phyloP scores from a whole-genome alignment of 345 rosid genomes.

The Punica granatum region DNA sequence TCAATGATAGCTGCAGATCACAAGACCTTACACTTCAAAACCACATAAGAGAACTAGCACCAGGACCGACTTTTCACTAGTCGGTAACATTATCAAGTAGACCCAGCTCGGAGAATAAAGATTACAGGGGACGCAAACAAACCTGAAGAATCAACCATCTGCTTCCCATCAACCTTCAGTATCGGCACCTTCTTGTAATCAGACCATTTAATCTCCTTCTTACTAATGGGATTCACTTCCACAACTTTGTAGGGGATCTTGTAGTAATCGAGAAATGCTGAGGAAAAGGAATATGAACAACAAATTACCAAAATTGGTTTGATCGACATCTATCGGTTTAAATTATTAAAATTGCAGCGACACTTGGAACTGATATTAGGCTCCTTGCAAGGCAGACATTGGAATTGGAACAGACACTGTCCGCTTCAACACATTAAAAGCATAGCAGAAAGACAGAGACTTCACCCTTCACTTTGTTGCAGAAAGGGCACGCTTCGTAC shows the following conservation, averaged over 20 bases:
- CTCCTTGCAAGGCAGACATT: background rate
- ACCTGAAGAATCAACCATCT: slow-evolving; percentile 95
- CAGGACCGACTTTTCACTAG: background rate
- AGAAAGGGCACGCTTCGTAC: slow-evolving; percentile 95
- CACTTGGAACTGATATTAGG: background rate
- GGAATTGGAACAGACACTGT: background rate
- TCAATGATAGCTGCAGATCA: slow-evolving; percentile 56
- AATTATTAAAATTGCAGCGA: background rate
- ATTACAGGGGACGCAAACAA: slow-evolving; percentile 1
- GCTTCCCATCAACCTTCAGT: slow-evolving; percentile 69
- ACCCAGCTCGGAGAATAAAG: background rate
- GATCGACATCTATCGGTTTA: too few relatives aligned
- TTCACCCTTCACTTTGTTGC: slow-evolving; percentile 89
- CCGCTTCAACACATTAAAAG: background rate
- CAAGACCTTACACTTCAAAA: background rate
- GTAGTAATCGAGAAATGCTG: slow-evolving; percentile 87
- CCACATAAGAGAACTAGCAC: background rate
- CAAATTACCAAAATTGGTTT: background rate
- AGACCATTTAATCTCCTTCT: slow-evolving; percentile 96
- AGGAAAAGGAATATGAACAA: background rate
- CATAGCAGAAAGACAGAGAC: background rate
- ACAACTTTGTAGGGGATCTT: slow-evolving; percentile 81
- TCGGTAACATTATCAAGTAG: too few relatives aligned
- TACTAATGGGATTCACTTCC: slow-evolving; percentile 84
- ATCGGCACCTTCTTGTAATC: slow-evolving; percentile 92